Evolutionary conservation across 768 basidiomycete species (phyloP).

Genomic region (Serendipita sp.): DNA sequence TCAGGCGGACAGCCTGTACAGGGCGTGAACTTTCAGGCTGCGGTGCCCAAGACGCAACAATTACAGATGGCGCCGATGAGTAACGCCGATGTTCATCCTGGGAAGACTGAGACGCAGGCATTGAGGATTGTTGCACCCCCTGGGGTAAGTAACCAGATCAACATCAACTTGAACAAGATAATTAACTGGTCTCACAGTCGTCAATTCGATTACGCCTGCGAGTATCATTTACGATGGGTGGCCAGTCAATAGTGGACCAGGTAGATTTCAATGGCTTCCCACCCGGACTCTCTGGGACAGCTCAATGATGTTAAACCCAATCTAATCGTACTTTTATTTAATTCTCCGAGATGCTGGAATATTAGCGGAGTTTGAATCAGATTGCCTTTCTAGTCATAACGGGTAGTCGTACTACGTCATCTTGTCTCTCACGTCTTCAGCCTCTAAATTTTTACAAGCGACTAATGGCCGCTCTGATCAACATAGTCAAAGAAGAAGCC

Average conservation of each 20-base stretch:
- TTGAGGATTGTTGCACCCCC: constrained; percentile 81
- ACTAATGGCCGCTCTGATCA: background rate
- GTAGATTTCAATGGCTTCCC: constrained; percentile 90
- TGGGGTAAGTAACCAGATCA: constrained; percentile 43
- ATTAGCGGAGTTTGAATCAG: background rate
- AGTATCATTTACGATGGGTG: constrained; percentile 57
- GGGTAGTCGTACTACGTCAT: background rate
- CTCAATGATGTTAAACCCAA: background rate
- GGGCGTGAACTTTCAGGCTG: constrained; percentile 86
- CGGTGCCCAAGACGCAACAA: constrained; percentile 96
- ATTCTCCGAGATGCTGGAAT: background rate
- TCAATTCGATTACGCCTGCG: constrained; percentile 72
- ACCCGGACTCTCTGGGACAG: constrained; percentile 20
- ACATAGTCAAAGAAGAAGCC: background rate
- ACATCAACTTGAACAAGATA: background rate
- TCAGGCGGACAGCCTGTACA: constrained; percentile 35
- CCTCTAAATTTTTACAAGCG: no score
- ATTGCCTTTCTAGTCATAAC: background rate
- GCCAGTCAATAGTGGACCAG: constrained; percentile 71
- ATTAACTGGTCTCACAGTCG: constrained; percentile 31
- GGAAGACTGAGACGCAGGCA: constrained; percentile 81
- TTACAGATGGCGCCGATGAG: constrained; percentile 98
- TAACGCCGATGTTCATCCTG: constrained; percentile 59
- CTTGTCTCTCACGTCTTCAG: background rate
- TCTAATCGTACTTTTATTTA: background rate